A percentile compares a stretch with the other conserved stretches of the same genome.
Evolutionary conservation across 495 filamentous ascomycete species (phyloP).

Genomic region (Tuber aestivum): DNA sequence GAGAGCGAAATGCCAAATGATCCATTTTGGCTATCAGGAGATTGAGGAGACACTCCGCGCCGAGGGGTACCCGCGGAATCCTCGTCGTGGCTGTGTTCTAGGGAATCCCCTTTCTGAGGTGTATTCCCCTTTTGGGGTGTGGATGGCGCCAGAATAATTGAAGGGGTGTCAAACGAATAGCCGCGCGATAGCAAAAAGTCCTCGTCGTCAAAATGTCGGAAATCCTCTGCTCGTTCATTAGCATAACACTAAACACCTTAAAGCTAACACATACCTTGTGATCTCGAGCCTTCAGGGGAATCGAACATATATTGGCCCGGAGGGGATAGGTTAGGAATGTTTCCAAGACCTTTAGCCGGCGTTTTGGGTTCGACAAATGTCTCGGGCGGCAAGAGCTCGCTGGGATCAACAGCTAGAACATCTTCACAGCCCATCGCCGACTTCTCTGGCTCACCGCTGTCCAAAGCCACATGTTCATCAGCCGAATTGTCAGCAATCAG

Average conservation of each 20-base stretch:
- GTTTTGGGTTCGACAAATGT: background rate
- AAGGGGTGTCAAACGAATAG: constrained; percentile 12
- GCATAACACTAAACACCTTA: background rate
- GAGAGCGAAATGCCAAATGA: constrained; percentile 17
- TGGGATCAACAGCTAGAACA: background rate
- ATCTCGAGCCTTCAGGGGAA: background rate
- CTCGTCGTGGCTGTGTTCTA: constrained; percentile 2
- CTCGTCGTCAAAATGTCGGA: background rate
- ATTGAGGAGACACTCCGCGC: constrained; percentile 8
- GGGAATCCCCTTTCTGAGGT: background rate
- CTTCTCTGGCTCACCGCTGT: background rate
- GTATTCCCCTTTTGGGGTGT: constrained; percentile 20
- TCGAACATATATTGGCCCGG: background rate
- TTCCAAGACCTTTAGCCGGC: background rate
- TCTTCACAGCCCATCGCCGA: background rate
- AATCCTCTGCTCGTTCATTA: background rate
- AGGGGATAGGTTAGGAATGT: background rate
- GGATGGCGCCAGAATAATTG: constrained; percentile 23
- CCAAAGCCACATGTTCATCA: background rate
- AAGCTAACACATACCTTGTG: background rate
- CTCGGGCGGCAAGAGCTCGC: background rate
- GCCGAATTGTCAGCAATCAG: background rate
- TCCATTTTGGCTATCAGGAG: constrained; percentile 14
- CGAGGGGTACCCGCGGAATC: background rate
- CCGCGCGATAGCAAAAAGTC: background rate